Conservation (phyloP, 2,329 filamentous ascomycete genomes). For the Dothistroma pini region DNA sequence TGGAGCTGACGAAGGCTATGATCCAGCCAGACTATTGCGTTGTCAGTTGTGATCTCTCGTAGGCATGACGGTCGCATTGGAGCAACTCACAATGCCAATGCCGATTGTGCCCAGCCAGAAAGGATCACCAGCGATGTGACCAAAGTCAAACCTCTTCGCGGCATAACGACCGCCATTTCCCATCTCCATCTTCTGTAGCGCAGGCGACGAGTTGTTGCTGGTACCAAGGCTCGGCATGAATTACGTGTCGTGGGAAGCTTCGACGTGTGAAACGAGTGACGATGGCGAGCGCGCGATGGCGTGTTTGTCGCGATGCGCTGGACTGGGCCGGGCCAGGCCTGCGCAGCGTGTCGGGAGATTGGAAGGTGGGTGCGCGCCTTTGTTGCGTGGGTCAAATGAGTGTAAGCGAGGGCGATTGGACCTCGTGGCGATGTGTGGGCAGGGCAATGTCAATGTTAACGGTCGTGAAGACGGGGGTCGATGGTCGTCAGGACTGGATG, state of each 20-base stretch:
- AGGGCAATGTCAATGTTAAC: not conserved
- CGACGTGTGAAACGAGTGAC: constrained; percentile 20
- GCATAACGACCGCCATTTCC: constrained; percentile 31
- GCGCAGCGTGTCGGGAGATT: not conserved
- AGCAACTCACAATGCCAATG: constrained; percentile 72
- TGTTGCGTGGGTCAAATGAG: constrained; percentile 1
- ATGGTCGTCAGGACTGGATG: not conserved
- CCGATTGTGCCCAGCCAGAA: constrained; percentile 94
- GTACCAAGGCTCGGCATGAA: constrained; percentile 30
- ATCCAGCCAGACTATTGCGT: constrained; percentile 78
- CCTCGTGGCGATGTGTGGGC: not conserved
- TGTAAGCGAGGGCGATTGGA: not conserved
- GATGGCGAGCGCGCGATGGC: constrained; percentile 11
- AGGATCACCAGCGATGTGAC: constrained; percentile 92
- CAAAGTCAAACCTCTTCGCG: constrained; percentile 62
- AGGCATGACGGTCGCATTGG: not conserved
- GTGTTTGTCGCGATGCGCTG: constrained; percentile 9
- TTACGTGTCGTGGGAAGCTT: constrained; percentile 10
- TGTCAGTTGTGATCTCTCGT: constrained; percentile 12
- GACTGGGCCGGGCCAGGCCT: constrained; percentile 3
- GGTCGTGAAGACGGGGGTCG: not conserved
- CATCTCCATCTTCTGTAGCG: constrained; percentile 34
- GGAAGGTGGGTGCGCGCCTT: not conserved
- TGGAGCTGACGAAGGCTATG: constrained; percentile 82
- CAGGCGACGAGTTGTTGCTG: constrained; percentile 22